Evolutionary conservation across 805 yeast genomes (phyloP), one percentile per base, ranked within the genome.

Genomic region (Jamesozyma spencerorum): DNA sequence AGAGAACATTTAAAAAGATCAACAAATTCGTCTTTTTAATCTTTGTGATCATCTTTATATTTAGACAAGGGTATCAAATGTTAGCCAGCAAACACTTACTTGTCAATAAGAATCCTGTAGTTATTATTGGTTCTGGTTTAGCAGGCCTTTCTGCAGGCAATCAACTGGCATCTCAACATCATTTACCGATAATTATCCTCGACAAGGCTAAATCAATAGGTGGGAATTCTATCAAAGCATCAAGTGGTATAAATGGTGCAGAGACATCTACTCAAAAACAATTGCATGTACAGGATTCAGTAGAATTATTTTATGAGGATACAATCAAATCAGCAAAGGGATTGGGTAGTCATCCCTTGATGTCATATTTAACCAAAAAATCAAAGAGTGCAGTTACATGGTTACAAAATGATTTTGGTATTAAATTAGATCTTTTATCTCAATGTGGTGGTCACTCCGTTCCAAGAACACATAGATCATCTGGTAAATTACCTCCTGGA

Each of bases 381-480:
- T 78, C 86, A 2, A 76, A 74, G 4, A 71, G 69, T 35, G 88
- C 92, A 0, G 71, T 85, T 35, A 73, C 73, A 34, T 85, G 94
- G 90, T 69, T 85, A 38, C 82, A 81, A 46, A 70, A 74, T 29
- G 72, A 69, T 4, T 76, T 82, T 50, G 71, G 66, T 5, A 63
- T 83, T 38, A 84, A 79, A 49, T 62, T 85, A 39, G 71, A 82
- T 12, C 68, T 78, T n/a, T 82, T 85, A 6, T 72, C 85, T 14
- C 74, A 84, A 49, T 62, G 84, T 34, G 94, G 94, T 30, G 95
- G 95, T 2, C 94, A 85, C 55, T 77, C 87, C 2, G 75, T 69
- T 38, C 79, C 86, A 26, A 69, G 95, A 56, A 85, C 95, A 1
- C 94, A 85, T 57, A 71, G 94, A 50, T 88, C 92, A 1, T 71